Evolutionary conservation across 2,329 filamentous ascomycete genomes (phyloP).

Genomic region (Botrytis pseudocinerea): DNA sequence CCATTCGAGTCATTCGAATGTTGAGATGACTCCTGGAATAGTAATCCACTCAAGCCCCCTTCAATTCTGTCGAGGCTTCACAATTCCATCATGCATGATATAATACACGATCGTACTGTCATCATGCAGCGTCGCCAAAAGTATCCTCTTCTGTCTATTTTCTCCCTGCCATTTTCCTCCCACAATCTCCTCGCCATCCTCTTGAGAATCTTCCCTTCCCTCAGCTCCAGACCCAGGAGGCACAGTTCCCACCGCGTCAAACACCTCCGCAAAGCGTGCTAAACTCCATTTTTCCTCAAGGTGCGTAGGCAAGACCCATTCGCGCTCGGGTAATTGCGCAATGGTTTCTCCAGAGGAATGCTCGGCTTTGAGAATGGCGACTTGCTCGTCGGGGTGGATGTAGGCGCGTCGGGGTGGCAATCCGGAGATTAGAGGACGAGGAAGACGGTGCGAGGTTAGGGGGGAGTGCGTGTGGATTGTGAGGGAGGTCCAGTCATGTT

Average conservation of each 20-base stretch:
- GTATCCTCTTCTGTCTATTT: constrained; percentile 62
- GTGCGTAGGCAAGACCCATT: constrained; percentile 77
- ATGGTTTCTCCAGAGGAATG: constrained; percentile 49
- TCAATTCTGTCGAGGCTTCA: constrained; percentile 83
- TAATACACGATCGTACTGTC: constrained; percentile 87
- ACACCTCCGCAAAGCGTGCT: constrained; percentile 64
- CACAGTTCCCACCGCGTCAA: constrained; percentile 59
- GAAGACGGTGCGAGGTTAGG: constrained; percentile 45
- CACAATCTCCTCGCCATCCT: constrained; percentile 33
- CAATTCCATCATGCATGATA: constrained; percentile 80
- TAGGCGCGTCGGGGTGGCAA: constrained; percentile 73
- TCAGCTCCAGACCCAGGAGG: constrained; percentile 42
- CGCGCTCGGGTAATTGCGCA: constrained; percentile 56
- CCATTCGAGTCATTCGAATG: not conserved
- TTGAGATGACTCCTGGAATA: not conserved
- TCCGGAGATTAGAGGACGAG: constrained; percentile 68
- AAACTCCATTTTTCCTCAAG: constrained; percentile 73
- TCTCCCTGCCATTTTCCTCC: constrained; percentile 48
- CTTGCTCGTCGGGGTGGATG: constrained; percentile 80
- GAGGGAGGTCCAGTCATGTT: constrained; percentile 73
- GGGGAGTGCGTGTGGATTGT: constrained; percentile 52
- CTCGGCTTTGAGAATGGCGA: constrained; percentile 65
- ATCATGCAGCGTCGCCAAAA: constrained; percentile 74
- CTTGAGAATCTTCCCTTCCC: constrained; percentile 26
- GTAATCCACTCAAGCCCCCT: not conserved